Evolutionary conservation across 192 early-diverging fungal species (phyloP).

Genomic region (Spizellomyces sp.): DNA sequence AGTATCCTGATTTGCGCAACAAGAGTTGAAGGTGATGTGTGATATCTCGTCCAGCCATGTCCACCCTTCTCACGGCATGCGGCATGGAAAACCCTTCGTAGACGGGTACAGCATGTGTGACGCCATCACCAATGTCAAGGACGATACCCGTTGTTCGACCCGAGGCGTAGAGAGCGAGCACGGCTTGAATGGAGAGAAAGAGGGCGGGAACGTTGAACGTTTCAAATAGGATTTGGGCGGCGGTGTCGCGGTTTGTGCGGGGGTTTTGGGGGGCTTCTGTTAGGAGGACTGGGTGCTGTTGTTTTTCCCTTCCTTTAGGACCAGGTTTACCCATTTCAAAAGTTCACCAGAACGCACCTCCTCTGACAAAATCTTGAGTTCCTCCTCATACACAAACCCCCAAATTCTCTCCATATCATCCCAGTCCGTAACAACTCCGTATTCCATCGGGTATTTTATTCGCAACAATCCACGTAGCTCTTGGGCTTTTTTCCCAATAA

Average conservation of each 20-base stretch:
- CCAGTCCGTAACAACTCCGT: conserved; percentile 97
- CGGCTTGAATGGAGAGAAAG: conserved; percentile 96
- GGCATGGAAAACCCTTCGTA: conserved; percentile 97
- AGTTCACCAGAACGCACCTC: conserved; percentile 62
- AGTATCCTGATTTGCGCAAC: conserved; percentile 85
- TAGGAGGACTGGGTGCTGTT: conserved; percentile 92
- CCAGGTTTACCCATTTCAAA: neutral
- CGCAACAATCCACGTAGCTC: conserved; percentile 92
- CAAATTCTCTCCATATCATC: conserved; percentile 99
- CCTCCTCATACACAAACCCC: conserved; percentile 96
- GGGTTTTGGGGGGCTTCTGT: conserved; percentile 98
- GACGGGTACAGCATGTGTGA: conserved; percentile 91
- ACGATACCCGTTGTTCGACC: conserved; percentile 97
- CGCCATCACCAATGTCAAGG: conserved; percentile 94
- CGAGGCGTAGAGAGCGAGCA: conserved; percentile 95
- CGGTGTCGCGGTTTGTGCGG: conserved; percentile 85
- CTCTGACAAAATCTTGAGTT: conserved; percentile 92
- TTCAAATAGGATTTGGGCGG: conserved; percentile 97
- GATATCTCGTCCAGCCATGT: conserved; percentile 92
- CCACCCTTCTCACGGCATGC: conserved; percentile 90
- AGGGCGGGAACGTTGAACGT: conserved; percentile 99
- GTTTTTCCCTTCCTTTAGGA: neutral
- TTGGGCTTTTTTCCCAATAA: conserved; percentile 95
- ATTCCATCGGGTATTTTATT: conserved; percentile 95
- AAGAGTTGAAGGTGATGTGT: conserved; percentile 92